A percentile compares a stretch with the other conserved stretches of the same genome.
These are phyloP conservation scores for Rhizodiscina lignyota DNA, from an alignment of 495 filamentous ascomycete genomes.

Conservation along the genomic window DNA sequence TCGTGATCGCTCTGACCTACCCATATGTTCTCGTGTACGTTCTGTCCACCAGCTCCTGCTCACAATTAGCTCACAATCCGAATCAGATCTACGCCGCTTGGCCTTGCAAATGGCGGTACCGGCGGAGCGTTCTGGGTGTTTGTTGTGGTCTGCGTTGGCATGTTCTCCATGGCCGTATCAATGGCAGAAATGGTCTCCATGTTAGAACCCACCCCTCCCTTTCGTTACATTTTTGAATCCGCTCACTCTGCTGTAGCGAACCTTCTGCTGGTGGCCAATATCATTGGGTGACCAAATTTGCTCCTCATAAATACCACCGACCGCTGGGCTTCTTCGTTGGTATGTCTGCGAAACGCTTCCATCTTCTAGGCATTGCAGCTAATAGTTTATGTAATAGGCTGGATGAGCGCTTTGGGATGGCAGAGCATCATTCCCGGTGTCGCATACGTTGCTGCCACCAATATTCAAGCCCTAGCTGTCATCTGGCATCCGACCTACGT, in stretches of 20 bases:
- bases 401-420: constrained; percentile 23
- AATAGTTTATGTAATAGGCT: constrained; percentile 9
- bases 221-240: no score
- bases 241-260: no score
- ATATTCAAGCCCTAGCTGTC: constrained; percentile 28
- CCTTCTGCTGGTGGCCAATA: neutral
- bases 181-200: constrained; percentile 7
- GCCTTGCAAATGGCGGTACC: constrained; percentile 3
- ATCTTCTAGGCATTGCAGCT: neutral
- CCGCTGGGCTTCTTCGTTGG: neutral
- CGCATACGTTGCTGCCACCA: constrained; percentile 21
- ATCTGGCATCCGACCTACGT: constrained; percentile 17
- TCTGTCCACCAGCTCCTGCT: no score
- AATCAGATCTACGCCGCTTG: no score
- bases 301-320: neutral
- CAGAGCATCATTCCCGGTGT: constrained; percentile 19
- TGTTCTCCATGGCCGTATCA: constrained; percentile 1
- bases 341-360: neutral
- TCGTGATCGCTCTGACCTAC: neutral
- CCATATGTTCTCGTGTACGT: neutral
- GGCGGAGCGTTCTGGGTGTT: constrained; percentile 2
- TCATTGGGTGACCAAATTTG: neutral
- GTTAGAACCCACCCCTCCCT: no score
- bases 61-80: no score
- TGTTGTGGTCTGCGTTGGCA: neutral